Conservation (phyloP, 1,284 basidiomycete species). For the Amylostereum areolatum region DNA sequence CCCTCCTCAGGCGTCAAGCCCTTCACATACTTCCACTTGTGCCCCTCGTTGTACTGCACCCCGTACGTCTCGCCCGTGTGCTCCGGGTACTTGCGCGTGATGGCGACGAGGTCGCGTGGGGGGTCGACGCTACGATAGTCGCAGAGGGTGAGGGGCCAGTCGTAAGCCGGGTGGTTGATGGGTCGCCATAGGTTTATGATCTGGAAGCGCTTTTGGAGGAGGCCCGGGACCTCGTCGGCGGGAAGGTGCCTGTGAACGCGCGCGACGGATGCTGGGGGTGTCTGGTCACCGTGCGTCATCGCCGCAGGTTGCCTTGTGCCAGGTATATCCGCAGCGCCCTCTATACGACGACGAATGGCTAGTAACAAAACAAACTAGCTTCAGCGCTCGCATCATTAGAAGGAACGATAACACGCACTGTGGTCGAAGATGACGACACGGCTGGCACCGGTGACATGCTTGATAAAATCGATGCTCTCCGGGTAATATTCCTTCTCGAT, state of each 20-base stretch:
- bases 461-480: slow-evolving; percentile 53
- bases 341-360: slow-evolving; percentile 43
- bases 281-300: slow-evolving; percentile 50
- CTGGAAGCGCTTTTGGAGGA: slow-evolving; percentile 47
- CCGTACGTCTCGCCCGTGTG: slow-evolving; percentile 53
- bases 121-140: slow-evolving; percentile 52
- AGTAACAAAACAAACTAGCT: no score
- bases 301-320: slow-evolving; percentile 44
- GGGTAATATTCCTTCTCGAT: slow-evolving; percentile 41
- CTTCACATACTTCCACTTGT: slow-evolving; percentile 60
- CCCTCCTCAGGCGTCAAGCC: slow-evolving; percentile 60
- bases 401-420: slow-evolving; percentile 33
- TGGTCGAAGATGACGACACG: slow-evolving; percentile 58
- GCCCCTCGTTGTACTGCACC: slow-evolving; percentile 46
- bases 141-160: slow-evolving; percentile 58
- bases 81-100: slow-evolving; percentile 45
- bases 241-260: slow-evolving; percentile 52
- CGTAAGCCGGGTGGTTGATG: slow-evolving; percentile 44
- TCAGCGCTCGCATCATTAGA: background rate
- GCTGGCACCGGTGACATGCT: slow-evolving; percentile 54
- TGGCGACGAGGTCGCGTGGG: slow-evolving; percentile 40
- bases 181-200: slow-evolving; percentile 74
- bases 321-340: slow-evolving; percentile 30
- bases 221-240: slow-evolving; percentile 35
- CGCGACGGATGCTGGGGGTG: slow-evolving; percentile 34